Evolutionary conservation across 1,284 basidiomycete species (phyloP), one percentile per base, ranked within the genome.

Genomic region (Apiotrichum brassicae): DNA sequence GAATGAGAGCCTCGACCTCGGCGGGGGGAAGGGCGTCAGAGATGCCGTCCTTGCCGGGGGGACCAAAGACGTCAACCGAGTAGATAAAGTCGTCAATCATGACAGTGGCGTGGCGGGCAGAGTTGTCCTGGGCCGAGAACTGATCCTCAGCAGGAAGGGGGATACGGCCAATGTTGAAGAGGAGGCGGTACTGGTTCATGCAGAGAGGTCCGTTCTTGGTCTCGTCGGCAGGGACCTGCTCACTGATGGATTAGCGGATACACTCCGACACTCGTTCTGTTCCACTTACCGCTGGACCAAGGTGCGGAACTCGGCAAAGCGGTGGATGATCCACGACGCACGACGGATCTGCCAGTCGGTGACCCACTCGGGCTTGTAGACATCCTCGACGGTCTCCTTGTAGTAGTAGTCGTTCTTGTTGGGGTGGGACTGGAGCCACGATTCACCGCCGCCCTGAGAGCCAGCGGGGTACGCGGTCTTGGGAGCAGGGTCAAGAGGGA

Each of bases 331-430:
- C 84, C 89, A 94, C 6, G 91, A 82, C 1, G 90, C 87, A 38
- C 90, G 78, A 57, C 87, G 79, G 40, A 95, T 74, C 70, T 97
- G 93, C 87, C 88, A 93, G 14, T 81, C 76, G 0, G 82, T 85
- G 49, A 85, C 80, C 24, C 82, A 79, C 53, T 76, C 71, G 51
- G 58, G 66, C 66, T 71, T 55, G 16, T 57, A 56, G 16, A 56
- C 57, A 18, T 65, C 56, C 22, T 66, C 64, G 68, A 54, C 72
- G 64, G 24, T 70, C 59, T 47, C 73, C 26, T 26, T 60, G 40
- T 62, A 46, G 56, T 53, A 54, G 41, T 47, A 46, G 70, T 59
- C 64, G 54, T 53, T 69, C 65, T 57, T 69, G 33, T 58, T 49
- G 4, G 49, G 28, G 46, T 57, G 73, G 1, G 73, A 63, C 56